phyloP scores from a whole-genome alignment of 2,329 filamentous ascomycete species.

The Leptodontidium sp. region DNA sequence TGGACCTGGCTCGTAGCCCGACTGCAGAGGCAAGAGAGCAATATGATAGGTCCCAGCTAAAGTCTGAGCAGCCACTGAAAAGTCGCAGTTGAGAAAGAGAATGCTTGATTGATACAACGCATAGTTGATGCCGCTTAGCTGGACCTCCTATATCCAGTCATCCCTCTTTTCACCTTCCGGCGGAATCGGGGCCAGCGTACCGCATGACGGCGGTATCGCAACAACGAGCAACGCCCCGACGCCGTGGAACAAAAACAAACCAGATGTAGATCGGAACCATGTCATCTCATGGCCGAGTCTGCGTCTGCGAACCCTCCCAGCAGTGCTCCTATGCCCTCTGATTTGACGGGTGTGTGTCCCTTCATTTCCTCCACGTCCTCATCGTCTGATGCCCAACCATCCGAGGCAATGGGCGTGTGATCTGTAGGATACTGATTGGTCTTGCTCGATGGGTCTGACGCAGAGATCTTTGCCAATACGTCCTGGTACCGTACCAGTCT shows the following conservation, averaged over 20 bases:
- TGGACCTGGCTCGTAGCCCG: conserved; percentile 45
- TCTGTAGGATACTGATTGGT: conserved; percentile 43
- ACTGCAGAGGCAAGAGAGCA: conserved; percentile 44
- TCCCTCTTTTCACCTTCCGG: conserved; percentile 37
- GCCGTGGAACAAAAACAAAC: conserved; percentile 42
- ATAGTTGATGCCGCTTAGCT: conserved; percentile 47
- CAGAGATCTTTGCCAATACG: conserved; percentile 65
- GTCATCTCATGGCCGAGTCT: conserved; percentile 44
- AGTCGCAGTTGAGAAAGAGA: conserved; percentile 46
- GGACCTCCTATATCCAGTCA: conserved; percentile 42
- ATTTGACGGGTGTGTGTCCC: conserved; percentile 43
- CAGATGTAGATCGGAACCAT: conserved; percentile 36
- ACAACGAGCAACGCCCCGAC: conserved; percentile 42
- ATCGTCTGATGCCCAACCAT: conserved; percentile 56
- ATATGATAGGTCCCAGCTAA: conserved; percentile 45
- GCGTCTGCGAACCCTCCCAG: conserved; percentile 48
- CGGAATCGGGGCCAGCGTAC: conserved; percentile 36
- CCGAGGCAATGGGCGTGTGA: conserved; percentile 39
- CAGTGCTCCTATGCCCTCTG: conserved; percentile 46
- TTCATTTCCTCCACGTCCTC: conserved; percentile 45
- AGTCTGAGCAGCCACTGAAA: conserved; percentile 44
- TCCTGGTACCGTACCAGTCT: conserved; percentile 66
- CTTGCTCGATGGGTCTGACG: conserved; percentile 54
- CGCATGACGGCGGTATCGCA: conserved; percentile 42
- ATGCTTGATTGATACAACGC: conserved; percentile 49